Evolutionary conservation across 2,329 filamentous ascomycete genomes (phyloP).

Genomic region (Phyllosticta paracitricarpa): DNA sequence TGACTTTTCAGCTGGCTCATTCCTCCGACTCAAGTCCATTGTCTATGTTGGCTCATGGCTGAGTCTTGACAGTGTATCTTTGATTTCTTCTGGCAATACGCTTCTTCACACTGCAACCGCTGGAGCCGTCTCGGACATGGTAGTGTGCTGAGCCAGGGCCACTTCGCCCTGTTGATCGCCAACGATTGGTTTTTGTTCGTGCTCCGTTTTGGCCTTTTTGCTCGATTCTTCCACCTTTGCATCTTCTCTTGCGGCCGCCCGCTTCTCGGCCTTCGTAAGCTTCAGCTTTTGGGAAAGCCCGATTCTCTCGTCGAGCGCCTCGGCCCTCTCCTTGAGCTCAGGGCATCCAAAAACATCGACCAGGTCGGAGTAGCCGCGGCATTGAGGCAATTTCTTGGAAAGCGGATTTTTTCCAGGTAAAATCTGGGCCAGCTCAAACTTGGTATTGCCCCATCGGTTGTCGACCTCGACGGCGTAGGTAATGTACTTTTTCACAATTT

Average conservation of each 20-base stretch:
- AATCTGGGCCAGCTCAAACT: slow-evolving; percentile 77
- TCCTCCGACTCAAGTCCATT: too few relatives aligned
- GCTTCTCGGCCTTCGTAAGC: slow-evolving; percentile 6
- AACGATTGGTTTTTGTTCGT: neutral
- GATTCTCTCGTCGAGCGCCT: slow-evolving; percentile 53
- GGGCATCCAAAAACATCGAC: slow-evolving; percentile 57
- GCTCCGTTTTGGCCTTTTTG: slow-evolving; percentile 1
- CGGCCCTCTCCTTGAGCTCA: slow-evolving; percentile 53
- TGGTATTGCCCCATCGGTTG: slow-evolving; percentile 87
- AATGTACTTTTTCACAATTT: slow-evolving; percentile 69
- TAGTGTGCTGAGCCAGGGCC: neutral
- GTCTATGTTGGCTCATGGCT: too few relatives aligned
- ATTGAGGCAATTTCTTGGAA: slow-evolving; percentile 51
- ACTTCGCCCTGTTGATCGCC: neutral
- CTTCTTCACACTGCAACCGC: neutral
- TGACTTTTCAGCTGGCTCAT: too few relatives aligned
- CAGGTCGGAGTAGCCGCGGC: slow-evolving; percentile 61
- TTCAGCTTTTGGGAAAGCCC: slow-evolving; percentile 22
- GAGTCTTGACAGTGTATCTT: neutral
- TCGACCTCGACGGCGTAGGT: slow-evolving; percentile 62
- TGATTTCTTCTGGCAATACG: neutral
- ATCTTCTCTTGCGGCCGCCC: slow-evolving; percentile 2
- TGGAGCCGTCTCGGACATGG: neutral
- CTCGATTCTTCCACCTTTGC: neutral
- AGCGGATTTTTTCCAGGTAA: slow-evolving; percentile 66